Evolutionary conservation across 2,329 filamentous ascomycete genomes (phyloP), one percentile per base, ranked within the genome.

Genomic region (Pyrenophora tritici-repentis): DNA sequence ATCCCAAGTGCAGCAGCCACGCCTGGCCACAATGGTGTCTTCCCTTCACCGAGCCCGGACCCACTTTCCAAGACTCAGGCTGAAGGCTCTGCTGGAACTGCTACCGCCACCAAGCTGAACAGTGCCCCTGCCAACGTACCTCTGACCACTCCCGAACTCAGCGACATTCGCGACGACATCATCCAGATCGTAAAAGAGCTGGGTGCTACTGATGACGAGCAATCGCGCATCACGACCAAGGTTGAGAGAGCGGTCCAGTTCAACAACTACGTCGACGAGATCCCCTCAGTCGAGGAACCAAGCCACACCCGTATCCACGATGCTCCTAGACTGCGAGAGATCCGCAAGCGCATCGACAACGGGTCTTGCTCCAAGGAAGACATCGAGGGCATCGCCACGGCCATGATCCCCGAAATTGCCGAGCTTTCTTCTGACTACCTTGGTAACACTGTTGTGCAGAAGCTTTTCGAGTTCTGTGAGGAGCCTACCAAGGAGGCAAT

Each of bases 401-500:
- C 90, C 56, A 99, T 99, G 94, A 83, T 99, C 13, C 91, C 93
- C 8, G 94, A 99, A 73, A 94, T 99, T 70, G 91, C 92, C 3
- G 94, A 99, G 75, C 81, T 99, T 18, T 84, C 94, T 2, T 96
- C 93, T 0, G 94, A 99, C 75, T 99, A 99, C 67, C 83, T 99
- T 26, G 94, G 94, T 63, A 99, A 99, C 77, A 99, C 94, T 0
- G 94, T 99, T n/a, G 93, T 99, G 14, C 94, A 99, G 77, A 99
- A 99, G 76, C 80, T 99, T 38, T 99, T 99, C 69, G 93, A 99
- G 74, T 91, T 90, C 76, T 97, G 94, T 78, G 94, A 91, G 0
- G 93, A 97, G 71, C 80, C 86, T 35, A 85, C 93, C 35, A 92
- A 95, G 65, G 91, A 97, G 73, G 87, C 89, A 49, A 97, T 99